These are phyloP conservation scores for Dovyalis caffra DNA, from an alignment of 345 rosid species.

Conservation along the genomic window DNA sequence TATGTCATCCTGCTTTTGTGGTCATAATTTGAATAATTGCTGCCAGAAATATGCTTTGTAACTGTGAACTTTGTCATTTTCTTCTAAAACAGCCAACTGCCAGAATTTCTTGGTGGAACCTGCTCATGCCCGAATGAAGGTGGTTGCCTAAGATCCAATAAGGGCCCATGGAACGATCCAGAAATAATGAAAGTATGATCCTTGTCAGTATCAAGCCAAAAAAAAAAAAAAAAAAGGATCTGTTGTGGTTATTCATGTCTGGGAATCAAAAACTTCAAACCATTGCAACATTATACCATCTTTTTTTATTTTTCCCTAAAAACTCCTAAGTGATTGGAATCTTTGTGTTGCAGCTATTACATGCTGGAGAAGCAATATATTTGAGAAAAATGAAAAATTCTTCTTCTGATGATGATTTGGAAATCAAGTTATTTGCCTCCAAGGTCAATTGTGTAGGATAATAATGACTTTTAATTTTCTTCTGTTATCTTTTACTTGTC, in stretches of 20 bases:
- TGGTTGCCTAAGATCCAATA: conserved; percentile 76
- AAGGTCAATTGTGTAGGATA: conserved; percentile 47
- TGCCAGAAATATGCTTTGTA: conserved; percentile 2
- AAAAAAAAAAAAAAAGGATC: background rate
- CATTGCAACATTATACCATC: background rate
- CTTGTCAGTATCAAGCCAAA: conserved; percentile 7
- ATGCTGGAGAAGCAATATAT: conserved; percentile 54
- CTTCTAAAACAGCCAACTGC: conserved; percentile 70
- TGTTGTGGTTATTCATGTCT: background rate
- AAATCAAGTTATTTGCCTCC: conserved; percentile 41
- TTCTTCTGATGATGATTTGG: conserved; percentile 53
- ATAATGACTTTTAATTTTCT: conserved; percentile 9
- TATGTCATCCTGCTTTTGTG: conserved; percentile 18
- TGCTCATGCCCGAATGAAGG: conserved; percentile 78
- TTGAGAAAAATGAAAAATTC: conserved; percentile 47
- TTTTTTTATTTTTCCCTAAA: conserved; percentile 9
- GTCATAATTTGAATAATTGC: background rate
- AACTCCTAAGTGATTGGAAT: conserved; percentile 15
- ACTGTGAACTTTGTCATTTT: conserved; percentile 18
- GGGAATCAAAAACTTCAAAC: conserved; percentile 1
- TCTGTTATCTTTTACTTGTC: conserved; percentile 17
- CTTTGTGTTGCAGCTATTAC: conserved; percentile 56
- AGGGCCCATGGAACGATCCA: conserved; percentile 91
- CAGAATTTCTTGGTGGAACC: conserved; percentile 91
- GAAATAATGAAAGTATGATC: conserved; percentile 77